These are phyloP conservation scores for Pueraria montana DNA, from an alignment of 306 rosid genomes.

Conservation along the genomic window DNA sequence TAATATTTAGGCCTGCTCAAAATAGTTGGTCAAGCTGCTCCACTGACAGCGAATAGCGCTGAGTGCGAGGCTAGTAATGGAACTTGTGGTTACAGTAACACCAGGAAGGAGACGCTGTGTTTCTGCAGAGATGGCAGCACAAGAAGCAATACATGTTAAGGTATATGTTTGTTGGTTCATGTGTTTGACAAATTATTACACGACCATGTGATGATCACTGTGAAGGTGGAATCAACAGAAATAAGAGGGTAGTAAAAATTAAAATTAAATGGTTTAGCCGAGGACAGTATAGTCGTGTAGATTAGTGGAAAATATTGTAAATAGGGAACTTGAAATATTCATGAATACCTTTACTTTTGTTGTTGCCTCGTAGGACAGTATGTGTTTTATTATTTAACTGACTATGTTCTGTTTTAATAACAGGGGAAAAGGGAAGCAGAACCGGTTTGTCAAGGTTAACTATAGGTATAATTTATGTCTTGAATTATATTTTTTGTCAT, in stretches of 20 bases:
- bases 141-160: conserved; percentile 40
- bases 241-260: no score
- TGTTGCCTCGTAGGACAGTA: background rate
- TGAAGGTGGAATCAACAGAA: background rate
- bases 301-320: no score
- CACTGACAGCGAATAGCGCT: conserved; percentile 1
- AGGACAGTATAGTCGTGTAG: no score
- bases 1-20: no score
- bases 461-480: conserved; percentile 42
- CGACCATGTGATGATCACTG: background rate
- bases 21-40: no score
- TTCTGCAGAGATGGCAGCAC: conserved; percentile 54
- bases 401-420: conserved; percentile 32
- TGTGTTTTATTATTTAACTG: conserved; percentile 8
- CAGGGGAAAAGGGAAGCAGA: conserved; percentile 42
- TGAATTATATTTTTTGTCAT: background rate
- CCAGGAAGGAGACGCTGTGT: conserved; percentile 38
- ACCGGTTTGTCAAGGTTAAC: conserved; percentile 32
- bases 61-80: conserved; percentile 53
- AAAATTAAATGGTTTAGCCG: no score
- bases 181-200: no score
- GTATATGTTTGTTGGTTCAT: conserved; percentile 37
- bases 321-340: background rate
- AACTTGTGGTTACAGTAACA: conserved; percentile 47
- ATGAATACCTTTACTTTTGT: no score